These are phyloP conservation scores for Zygnema cylindricum DNA, from an alignment of 139 green algal genomes.

Conservation along the genomic window DNA sequence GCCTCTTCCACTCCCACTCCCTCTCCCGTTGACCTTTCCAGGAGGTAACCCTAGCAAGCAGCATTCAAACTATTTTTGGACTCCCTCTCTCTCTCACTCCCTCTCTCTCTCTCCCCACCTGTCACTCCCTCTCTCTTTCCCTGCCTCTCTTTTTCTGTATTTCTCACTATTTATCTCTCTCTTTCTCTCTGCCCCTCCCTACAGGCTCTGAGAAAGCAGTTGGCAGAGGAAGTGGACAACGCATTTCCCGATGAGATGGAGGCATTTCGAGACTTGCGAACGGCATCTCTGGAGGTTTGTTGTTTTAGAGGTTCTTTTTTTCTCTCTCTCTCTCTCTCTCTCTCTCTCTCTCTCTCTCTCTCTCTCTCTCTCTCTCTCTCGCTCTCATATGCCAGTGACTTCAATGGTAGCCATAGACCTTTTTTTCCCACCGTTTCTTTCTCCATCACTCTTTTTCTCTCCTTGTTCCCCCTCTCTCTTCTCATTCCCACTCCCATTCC, in stretches of 20 bases:
- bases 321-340: background rate
- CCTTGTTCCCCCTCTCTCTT: too few species aligned
- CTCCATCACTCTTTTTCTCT: too few species aligned
- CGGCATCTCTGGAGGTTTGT: constrained; percentile 9
- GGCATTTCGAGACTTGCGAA: constrained; percentile 1
- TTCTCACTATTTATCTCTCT: background rate
- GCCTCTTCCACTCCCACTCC: background rate
- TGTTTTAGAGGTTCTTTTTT: background rate
- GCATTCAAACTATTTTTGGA: constrained; percentile 1
- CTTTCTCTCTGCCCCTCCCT: too few species aligned
- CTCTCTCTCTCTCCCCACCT: background rate
- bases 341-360: background rate
- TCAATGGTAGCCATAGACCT: too few species aligned
- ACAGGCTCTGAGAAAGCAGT: background rate
- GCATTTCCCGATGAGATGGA: constrained; percentile 27
- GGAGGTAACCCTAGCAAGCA: background rate
- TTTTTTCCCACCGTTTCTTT: too few species aligned
- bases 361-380: too few species aligned
- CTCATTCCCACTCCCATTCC: too few species aligned
- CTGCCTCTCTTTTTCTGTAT: background rate
- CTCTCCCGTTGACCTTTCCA: background rate
- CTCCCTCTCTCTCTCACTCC: background rate
- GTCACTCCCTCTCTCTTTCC: background rate
- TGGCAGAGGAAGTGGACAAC: background rate
- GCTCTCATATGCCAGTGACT: too few species aligned